Conservation (phyloP, 768 basidiomycete species). For the Floccularia luteovirens region DNA sequence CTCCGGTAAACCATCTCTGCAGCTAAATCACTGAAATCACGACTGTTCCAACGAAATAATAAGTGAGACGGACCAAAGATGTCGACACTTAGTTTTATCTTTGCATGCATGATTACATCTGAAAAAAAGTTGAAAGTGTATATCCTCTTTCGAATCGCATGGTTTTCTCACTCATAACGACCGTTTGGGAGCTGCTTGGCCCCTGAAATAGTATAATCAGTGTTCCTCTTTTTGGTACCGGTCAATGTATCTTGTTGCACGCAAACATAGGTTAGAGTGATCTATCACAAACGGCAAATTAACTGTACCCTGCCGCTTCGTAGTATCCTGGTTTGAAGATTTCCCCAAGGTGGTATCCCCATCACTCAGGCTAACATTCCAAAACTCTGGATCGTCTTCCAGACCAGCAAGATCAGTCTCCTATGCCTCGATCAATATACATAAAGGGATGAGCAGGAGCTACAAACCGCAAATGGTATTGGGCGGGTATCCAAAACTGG, state of each 20-base stretch:
- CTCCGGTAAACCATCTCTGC: conserved; percentile 58
- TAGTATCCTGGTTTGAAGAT: background rate
- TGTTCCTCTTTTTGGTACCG: no score
- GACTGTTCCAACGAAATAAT: conserved; percentile 1
- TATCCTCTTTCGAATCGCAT: background rate
- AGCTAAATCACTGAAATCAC: conserved; percentile 34
- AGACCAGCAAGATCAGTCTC: conserved; percentile 60
- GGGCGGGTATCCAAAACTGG: conserved; percentile 71
- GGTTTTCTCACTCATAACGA: conserved; percentile 45
- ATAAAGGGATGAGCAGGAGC: background rate
- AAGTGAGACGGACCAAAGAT: conserved; percentile 51
- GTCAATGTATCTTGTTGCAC: no score
- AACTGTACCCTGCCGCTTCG: background rate
- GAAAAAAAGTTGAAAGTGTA: conserved; percentile 3
- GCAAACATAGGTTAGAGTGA: no score
- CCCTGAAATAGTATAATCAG: no score
- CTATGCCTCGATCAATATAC: conserved; percentile 23
- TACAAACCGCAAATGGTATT: conserved; percentile 44
- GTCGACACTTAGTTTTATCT: conserved; percentile 67
- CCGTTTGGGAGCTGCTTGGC: conserved; percentile 53
- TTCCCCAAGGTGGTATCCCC: background rate
- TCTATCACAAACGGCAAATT: no score
- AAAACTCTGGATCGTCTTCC: conserved; percentile 64
- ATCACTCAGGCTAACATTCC: conserved; percentile 42
- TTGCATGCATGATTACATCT: conserved; percentile 82